Evolutionary conservation across 176 grass and related monocot species (phyloP).

Genomic region (Musa itinerans): DNA sequence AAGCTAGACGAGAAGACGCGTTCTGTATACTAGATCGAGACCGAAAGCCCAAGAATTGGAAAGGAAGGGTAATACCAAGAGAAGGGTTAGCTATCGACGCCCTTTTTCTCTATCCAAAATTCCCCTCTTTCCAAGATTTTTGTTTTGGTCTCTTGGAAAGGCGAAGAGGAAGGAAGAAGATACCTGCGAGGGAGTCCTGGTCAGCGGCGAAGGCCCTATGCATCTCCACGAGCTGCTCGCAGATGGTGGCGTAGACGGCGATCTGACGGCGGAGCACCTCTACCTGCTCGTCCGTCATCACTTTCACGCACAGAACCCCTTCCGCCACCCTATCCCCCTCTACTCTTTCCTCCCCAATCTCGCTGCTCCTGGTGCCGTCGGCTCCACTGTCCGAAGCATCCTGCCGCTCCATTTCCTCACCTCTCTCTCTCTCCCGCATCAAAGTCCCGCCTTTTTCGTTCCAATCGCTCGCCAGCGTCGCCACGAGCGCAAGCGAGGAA

Average conservation of each 20-base stretch:
- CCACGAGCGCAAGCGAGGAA: too few species aligned
- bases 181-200: slow-evolving; percentile 9
- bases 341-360: neutral
- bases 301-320: slow-evolving; percentile 2
- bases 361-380: neutral
- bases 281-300: slow-evolving; percentile 21
- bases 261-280: slow-evolving; percentile 13
- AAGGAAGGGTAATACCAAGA: too few species aligned
- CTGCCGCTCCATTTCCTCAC: neutral
- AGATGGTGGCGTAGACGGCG: slow-evolving; percentile 16
- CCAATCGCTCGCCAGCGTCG: too few species aligned
- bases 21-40: too few species aligned
- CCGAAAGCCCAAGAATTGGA: too few species aligned
- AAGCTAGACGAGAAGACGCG: too few species aligned
- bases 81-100: too few species aligned
- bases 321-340: neutral
- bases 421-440: too few species aligned
- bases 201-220: neutral
- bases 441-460: too few species aligned
- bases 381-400: too few species aligned
- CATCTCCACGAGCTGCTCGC: slow-evolving; percentile 19
- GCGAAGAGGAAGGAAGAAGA: neutral
- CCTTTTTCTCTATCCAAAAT: too few species aligned
- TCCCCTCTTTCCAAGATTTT: neutral
- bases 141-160: neutral